Evolutionary conservation across 129 eudicot genomes (phyloP).

Genomic region (Saussurea involucrata): DNA sequence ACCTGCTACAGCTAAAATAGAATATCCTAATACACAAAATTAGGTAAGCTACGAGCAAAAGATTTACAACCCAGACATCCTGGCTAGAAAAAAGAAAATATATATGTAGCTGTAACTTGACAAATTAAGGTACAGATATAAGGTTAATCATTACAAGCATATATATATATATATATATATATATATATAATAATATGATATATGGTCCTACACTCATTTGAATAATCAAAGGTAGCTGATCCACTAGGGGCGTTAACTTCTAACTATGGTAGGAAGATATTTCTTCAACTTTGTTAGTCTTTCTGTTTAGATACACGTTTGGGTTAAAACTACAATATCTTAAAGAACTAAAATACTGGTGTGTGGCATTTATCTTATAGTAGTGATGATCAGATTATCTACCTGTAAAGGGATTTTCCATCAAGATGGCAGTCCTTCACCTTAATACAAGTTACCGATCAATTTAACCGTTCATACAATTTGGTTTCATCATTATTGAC

Average conservation of each 20-base stretch:
- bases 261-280: background rate
- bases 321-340: conserved; percentile 20
- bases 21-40: background rate
- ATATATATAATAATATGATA: background rate
- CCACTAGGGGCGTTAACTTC: conserved; percentile 27
- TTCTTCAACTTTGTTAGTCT: conserved; percentile 27
- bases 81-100: background rate
- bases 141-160: background rate
- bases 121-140: conserved; percentile 6
- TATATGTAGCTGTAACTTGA: background rate
- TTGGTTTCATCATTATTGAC: background rate
- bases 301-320: conserved; percentile 40
- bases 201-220: conserved; percentile 24
- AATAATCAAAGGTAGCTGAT: conserved; percentile 40
- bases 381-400: background rate
- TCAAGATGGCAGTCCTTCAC: background rate
- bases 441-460: background rate
- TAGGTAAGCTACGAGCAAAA: background rate
- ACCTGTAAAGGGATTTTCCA: background rate
- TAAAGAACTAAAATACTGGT: conserved; percentile 1
- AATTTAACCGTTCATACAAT: background rate
- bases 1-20: background rate
- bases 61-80: background rate
- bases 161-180: no score
- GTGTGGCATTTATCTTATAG: background rate